Evolutionary conservation across 805 yeast species (phyloP).

Genomic region (Wickerhamomyces bisporus): DNA sequence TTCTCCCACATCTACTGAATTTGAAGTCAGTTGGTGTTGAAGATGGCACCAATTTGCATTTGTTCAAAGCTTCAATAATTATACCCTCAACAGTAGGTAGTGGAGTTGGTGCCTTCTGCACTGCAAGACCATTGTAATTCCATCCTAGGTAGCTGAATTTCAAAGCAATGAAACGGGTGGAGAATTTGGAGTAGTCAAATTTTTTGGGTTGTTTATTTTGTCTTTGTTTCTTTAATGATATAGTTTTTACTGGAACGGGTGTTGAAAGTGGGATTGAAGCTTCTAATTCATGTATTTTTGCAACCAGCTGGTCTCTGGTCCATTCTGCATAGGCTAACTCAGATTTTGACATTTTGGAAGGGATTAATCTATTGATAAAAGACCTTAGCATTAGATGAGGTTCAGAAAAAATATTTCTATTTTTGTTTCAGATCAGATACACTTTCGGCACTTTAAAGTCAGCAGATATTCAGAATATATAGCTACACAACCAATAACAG

Average conservation of each 20-base stretch:
- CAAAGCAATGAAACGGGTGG: conserved; percentile 68
- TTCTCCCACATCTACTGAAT: conserved; percentile 90
- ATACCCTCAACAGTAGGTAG: conserved; percentile 83
- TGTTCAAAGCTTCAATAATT: conserved; percentile 64
- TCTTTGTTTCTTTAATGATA: background rate
- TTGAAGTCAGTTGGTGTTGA: conserved; percentile 56
- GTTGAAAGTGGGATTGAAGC: conserved; percentile 6
- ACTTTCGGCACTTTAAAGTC: too few species aligned
- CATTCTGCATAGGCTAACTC: conserved; percentile 43
- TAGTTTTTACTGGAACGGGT: conserved; percentile 14
- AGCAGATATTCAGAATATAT: too few species aligned
- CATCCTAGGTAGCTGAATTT: conserved; percentile 89
- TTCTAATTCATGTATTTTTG: conserved; percentile 54
- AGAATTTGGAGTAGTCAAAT: conserved; percentile 62
- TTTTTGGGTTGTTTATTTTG: conserved; percentile 24
- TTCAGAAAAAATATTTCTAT: too few species aligned
- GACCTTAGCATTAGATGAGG: background rate
- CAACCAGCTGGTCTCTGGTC: conserved; percentile 62
- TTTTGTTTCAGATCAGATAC: too few species aligned
- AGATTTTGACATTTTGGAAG: conserved; percentile 5
- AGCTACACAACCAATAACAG: too few species aligned
- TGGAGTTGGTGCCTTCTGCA: conserved; percentile 70
- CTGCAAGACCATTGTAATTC: conserved; percentile 88
- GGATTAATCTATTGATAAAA: background rate
- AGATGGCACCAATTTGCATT: conserved; percentile 59